phyloP scores from a whole-genome alignment of 371 early-diverging fungal species.

The Mortierella sp. region DNA sequence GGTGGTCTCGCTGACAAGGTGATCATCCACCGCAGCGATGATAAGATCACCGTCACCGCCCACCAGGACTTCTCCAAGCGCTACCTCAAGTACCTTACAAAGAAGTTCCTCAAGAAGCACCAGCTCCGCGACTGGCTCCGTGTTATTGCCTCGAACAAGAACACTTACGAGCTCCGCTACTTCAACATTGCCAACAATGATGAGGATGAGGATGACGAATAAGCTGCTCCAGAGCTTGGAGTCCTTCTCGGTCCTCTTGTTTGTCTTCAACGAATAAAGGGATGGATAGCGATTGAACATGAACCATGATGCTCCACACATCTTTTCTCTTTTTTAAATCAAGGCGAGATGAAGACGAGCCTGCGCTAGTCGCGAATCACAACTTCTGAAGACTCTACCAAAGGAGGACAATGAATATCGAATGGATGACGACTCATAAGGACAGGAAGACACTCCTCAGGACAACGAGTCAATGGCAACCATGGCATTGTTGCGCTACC shows the following conservation, averaged over 20 bases:
- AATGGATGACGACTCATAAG: no score
- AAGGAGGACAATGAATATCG: no score
- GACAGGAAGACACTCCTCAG: no score
- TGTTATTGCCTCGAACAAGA: slow-evolving; percentile 92
- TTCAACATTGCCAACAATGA: slow-evolving; percentile 92
- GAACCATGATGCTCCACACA: slow-evolving; percentile 4
- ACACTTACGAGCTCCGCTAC: slow-evolving; percentile 96
- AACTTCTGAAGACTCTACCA: slow-evolving; percentile 61
- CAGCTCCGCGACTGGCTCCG: slow-evolving; percentile 98
- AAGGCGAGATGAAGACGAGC: slow-evolving; percentile 78
- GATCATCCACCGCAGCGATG: slow-evolving; percentile 82
- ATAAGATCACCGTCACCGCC: slow-evolving; percentile 83
- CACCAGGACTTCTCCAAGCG: slow-evolving; percentile 94
- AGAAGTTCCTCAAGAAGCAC: slow-evolving; percentile 99
- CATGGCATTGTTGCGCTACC: no score
- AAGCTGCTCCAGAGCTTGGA: slow-evolving; percentile 36
- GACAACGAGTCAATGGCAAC: no score
- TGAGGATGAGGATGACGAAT: slow-evolving; percentile 82
- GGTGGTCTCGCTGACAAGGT: slow-evolving; percentile 94
- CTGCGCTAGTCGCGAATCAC: slow-evolving; percentile 68
- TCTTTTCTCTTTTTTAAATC: slow-evolving; percentile 21
- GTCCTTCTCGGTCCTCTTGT: background rate
- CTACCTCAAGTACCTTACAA: slow-evolving; percentile 99
- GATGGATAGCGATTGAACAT: slow-evolving; percentile 22
- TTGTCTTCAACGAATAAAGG: slow-evolving; percentile 25